Evolutionary conservation across 805 yeast species (phyloP).

Genomic region (Cyberlindnera japonica): DNA sequence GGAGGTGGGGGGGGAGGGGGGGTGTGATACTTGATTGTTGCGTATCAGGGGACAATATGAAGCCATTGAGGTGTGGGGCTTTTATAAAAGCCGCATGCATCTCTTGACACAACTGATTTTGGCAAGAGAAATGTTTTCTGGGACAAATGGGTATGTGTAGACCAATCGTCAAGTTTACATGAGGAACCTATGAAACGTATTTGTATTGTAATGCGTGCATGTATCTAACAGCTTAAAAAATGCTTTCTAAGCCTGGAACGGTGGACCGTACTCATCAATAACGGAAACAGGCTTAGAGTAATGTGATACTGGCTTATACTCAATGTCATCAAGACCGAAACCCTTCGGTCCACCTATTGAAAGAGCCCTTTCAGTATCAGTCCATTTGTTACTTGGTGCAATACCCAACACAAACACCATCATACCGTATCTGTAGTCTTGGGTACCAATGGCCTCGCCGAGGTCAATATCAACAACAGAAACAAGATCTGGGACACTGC

Average conservation of each 20-base stretch:
- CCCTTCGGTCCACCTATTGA: conserved; percentile 39
- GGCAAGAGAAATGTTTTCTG: too few species aligned
- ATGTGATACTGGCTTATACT: conserved; percentile 35
- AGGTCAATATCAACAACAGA: conserved; percentile 39
- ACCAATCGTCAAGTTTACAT: too few species aligned
- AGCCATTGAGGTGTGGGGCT: too few species aligned
- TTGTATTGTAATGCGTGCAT: too few species aligned
- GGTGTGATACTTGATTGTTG: too few species aligned
- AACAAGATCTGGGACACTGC: conserved; percentile 45
- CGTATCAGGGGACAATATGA: too few species aligned
- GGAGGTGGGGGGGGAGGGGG: too few species aligned
- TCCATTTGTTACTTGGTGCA: conserved; percentile 38
- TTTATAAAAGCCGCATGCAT: too few species aligned
- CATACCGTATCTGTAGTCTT: conserved; percentile 45
- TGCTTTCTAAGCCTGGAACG: not conserved
- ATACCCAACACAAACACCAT: conserved; percentile 40
- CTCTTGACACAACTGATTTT: too few species aligned
- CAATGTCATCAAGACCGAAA: conserved; percentile 33
- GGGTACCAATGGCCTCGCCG: conserved; percentile 47
- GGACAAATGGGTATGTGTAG: too few species aligned
- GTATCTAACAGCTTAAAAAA: not conserved
- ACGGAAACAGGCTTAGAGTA: conserved; percentile 35
- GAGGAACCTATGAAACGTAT: too few species aligned
- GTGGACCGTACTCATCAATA: conserved; percentile 31
- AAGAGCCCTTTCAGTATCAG: conserved; percentile 33